These are phyloP conservation scores for Beauveria asiatica DNA, from an alignment of 2,329 filamentous ascomycete genomes.

Conservation along the genomic window DNA sequence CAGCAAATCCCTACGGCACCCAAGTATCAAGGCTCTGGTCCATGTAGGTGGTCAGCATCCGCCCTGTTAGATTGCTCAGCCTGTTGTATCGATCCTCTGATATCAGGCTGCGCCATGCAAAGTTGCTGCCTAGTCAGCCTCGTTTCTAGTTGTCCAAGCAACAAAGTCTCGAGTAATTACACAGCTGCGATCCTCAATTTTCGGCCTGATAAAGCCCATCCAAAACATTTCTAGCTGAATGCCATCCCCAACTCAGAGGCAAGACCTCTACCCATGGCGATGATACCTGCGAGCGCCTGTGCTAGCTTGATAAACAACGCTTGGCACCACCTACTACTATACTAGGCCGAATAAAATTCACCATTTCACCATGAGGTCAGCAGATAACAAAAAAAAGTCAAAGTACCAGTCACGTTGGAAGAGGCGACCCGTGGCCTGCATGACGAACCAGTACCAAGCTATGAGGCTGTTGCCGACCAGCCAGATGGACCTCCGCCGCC, in stretches of 20 bases:
- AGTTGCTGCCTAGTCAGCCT: too few relatives aligned
- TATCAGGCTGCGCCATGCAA: not conserved
- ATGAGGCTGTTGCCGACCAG: not conserved
- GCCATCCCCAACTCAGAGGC: not conserved
- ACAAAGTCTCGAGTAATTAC: too few relatives aligned
- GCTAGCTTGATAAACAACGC: not conserved
- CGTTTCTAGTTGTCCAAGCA: too few relatives aligned
- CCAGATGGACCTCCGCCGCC: not conserved
- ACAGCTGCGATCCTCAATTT: too few relatives aligned
- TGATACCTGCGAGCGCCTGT: too few relatives aligned
- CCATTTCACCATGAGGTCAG: not conserved
- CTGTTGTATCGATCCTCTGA: not conserved
- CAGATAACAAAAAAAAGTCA: not conserved
- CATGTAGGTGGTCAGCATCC: not conserved
- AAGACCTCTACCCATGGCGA: not conserved
- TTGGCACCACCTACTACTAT: not conserved
- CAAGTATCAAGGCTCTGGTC: not conserved
- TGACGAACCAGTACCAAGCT: not conserved
- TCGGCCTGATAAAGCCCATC: not conserved
- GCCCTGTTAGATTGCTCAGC: not conserved
- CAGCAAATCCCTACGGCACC: too few relatives aligned
- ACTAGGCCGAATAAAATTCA: not conserved
- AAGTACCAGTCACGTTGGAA: not conserved
- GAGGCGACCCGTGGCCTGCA: not conserved
- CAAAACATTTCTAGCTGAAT: too few relatives aligned